phyloP scores from a whole-genome alignment of 2,329 filamentous ascomycete genomes.

The Phialophora tarda region DNA sequence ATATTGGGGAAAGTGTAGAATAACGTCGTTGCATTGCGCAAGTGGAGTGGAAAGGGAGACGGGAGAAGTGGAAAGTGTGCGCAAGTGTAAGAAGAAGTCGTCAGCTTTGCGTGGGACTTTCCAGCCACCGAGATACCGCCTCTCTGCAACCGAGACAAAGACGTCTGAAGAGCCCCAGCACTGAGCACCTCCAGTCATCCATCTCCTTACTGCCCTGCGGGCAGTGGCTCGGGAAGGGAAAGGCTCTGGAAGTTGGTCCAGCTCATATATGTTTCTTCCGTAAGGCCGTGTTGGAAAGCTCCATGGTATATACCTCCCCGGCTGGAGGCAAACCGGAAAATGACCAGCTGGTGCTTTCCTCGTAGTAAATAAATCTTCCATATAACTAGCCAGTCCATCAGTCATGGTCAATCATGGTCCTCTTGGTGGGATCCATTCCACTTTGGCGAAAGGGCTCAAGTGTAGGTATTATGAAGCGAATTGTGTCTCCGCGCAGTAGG shows the following conservation, averaged over 20 bases:
- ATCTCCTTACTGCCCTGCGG: not conserved
- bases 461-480: not conserved
- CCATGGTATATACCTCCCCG: not conserved
- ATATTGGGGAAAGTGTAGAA: not conserved
- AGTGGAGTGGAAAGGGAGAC: not conserved
- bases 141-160: not conserved
- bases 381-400: not conserved
- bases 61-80: not conserved
- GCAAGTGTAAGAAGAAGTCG: not conserved
- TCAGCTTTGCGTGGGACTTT: not conserved
- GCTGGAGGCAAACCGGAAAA: not conserved
- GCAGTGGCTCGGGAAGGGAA: not conserved
- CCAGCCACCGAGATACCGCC: not conserved
- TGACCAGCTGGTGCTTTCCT: not conserved
- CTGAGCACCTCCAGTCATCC: not conserved
- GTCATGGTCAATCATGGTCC: not conserved
- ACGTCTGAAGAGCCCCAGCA: not conserved
- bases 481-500: not conserved
- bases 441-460: not conserved
- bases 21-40: not conserved
- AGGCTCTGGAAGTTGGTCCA: not conserved
- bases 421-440: not conserved
- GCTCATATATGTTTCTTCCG: not conserved
- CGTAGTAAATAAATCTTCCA: not conserved
- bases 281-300: not conserved